A percentile compares a stretch with the other conserved stretches of the same genome.
These are phyloP conservation scores for Scedosporium apiospermum DNA, from an alignment of 2,329 filamentous ascomycete species.

Conservation along the genomic window DNA sequence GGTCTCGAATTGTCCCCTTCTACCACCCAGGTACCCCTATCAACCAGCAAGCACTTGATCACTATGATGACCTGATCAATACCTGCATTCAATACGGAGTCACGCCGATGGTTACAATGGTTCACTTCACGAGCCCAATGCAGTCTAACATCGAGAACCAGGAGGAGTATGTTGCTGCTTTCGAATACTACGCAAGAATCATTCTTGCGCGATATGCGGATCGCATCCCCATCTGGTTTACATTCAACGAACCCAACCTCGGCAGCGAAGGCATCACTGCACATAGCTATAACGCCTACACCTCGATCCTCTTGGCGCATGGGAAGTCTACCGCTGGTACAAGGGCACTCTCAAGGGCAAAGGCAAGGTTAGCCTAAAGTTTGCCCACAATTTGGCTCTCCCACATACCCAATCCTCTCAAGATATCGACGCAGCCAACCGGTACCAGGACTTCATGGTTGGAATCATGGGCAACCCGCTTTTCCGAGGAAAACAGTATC, in stretches of 20 bases:
- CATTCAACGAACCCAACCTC: constrained; percentile 42
- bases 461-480: constrained; percentile 43
- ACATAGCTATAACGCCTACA: constrained; percentile 27
- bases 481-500: constrained; percentile 41
- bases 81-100: constrained; percentile 38
- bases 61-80: constrained; percentile 45
- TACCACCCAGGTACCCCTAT: constrained; percentile 38
- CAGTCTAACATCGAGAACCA: constrained; percentile 32
- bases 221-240: constrained; percentile 41
- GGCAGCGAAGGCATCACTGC: constrained; percentile 28
- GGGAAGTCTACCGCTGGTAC: constrained; percentile 44
- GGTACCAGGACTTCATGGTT: constrained; percentile 37
- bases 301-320: constrained; percentile 38
- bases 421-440: constrained; percentile 34
- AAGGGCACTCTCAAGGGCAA: constrained; percentile 40
- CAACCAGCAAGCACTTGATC: constrained; percentile 38
- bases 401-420: constrained; percentile 29
- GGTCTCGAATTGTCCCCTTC: constrained; percentile 44
- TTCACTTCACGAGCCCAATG: constrained; percentile 39
- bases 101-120: constrained; percentile 35
- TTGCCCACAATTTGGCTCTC: constrained; percentile 40
- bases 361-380: constrained; percentile 40
- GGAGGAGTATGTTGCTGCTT: constrained; percentile 36
- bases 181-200: constrained; percentile 43
- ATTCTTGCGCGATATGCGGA: constrained; percentile 41